phyloP scores from a whole-genome alignment of 2,329 filamentous ascomycete species.

The Seiridium unicorne region DNA sequence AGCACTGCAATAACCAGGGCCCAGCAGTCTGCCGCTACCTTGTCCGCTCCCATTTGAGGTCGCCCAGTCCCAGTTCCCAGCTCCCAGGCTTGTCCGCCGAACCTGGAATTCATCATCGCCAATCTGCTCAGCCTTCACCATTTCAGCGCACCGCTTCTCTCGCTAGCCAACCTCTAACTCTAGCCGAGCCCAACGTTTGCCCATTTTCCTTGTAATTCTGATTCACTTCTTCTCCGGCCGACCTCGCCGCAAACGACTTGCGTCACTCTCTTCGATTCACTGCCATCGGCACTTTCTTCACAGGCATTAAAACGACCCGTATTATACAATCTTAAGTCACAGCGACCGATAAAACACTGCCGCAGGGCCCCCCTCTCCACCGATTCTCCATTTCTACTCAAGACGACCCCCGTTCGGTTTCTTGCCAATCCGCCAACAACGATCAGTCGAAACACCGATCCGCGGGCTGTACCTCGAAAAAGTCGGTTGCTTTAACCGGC shows the following conservation, averaged over 20 bases:
- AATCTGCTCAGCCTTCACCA: not conserved
- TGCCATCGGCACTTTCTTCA: not conserved
- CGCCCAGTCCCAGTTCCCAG: not conserved
- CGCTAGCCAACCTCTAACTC: not conserved
- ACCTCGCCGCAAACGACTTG: not conserved
- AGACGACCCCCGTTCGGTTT: not conserved
- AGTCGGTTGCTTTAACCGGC: not conserved
- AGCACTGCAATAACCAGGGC: not conserved
- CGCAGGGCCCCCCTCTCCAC: conserved; percentile 2
- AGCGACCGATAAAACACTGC: conserved; percentile 4
- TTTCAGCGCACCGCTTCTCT: not conserved
- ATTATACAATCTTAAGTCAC: not conserved
- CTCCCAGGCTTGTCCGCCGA: not conserved
- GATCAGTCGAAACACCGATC: not conserved
- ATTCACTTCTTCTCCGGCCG: not conserved
- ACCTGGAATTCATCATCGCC: not conserved
- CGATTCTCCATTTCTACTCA: not conserved
- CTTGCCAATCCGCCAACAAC: not conserved
- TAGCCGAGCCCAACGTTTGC: not conserved
- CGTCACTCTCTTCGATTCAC: not conserved
- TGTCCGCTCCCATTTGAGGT: not conserved
- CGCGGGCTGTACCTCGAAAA: not conserved
- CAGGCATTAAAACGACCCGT: not conserved
- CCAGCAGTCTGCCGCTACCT: not conserved
- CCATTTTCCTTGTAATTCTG: not conserved